phyloP scores from a whole-genome alignment of 495 filamentous ascomycete species.

The Penicillium robsamsonii region DNA sequence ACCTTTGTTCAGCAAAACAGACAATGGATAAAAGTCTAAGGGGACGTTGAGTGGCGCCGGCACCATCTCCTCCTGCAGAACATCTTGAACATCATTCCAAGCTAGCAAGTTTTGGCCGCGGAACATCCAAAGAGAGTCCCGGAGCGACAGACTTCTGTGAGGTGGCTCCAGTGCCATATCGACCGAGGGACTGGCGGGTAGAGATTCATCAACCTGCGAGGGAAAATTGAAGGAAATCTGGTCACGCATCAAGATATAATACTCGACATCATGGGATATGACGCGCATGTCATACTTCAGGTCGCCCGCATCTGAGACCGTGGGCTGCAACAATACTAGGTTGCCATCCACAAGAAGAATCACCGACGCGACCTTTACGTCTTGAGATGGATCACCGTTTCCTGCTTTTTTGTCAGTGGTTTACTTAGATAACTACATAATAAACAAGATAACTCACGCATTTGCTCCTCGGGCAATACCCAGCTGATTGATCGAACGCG shows the following conservation, averaged over 20 bases:
- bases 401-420: conserved; percentile 40
- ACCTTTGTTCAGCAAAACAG: conserved; percentile 76
- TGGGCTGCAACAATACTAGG: conserved; percentile 86
- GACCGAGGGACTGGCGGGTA: conserved; percentile 52
- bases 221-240: conserved; percentile 57
- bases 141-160: conserved; percentile 53
- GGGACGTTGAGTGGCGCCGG: conserved; percentile 45
- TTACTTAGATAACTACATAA: neutral
- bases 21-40: conserved; percentile 95
- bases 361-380: conserved; percentile 91
- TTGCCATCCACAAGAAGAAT: conserved; percentile 95
- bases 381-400: conserved; percentile 91
- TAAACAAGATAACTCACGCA: conserved; percentile 51
- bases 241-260: conserved; percentile 88
- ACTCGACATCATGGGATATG: conserved; percentile 92
- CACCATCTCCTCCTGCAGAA: conserved; percentile 58
- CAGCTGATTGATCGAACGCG: conserved; percentile 92
- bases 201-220: conserved; percentile 40
- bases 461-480: conserved; percentile 89
- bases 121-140: conserved; percentile 93
- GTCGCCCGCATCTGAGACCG: conserved; percentile 67
- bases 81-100: conserved; percentile 89
- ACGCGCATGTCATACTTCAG: conserved; percentile 98
- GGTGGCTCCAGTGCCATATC: conserved; percentile 46
- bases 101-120: conserved; percentile 77